Base-by-base conservation (phyloP, 2,329 filamentous ascomycete genomes). In the Penicillium sp. region DNA sequence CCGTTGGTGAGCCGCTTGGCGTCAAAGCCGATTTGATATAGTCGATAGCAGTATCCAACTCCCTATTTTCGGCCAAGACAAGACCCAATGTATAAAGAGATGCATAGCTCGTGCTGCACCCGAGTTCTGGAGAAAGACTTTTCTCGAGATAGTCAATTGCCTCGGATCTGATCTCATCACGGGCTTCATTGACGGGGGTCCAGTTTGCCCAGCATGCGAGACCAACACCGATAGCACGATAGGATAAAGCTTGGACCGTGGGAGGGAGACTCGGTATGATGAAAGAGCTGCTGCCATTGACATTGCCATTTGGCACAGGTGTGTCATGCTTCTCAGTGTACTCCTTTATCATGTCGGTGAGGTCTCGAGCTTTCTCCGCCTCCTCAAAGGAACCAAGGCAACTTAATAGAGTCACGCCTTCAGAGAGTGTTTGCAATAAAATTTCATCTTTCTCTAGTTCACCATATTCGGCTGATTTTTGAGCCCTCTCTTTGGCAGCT, bases 51-150 rank as follows among this genome's bases (percentile, higher is more conserved):
- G 86, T 82, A 44, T 86, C 81, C 24, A 97, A 76, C 67, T 97
- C 90, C 64, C 92, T 82, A 59, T 89, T 89, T 75, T 99, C 92
- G 0, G 93, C 92, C 32, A 96, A 81, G n/a, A 96, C 78, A n/a
- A 94, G 77, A 9, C 87, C 89, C 1, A 97, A 81, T 1, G 90
- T 87, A 69, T 93, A 97, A 5, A 92, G 81, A 40, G 89, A 88
- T 54, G 92, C 86, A 10, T 91, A 80, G 63, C 92, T 90, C 47
- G 86, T 81, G 21, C 85, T 79, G 42, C 86, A 83, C 38, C 85
- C 84, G 43, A 85, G 83, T 45, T 88, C 85, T 3, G 86, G 83
- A 1, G 85, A 83, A 16, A 95, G 75, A 8, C 91, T 89, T 66
- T 84, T 89, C 42, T 88, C 86, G 46, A 97, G 81, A 57, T 86